A percentile compares a stretch with the other conserved stretches of the same genome.
These are phyloP conservation scores for Schizosaccharomyces osmophilus DNA, from an alignment of 805 yeast genomes.

Conservation along the genomic window DNA sequence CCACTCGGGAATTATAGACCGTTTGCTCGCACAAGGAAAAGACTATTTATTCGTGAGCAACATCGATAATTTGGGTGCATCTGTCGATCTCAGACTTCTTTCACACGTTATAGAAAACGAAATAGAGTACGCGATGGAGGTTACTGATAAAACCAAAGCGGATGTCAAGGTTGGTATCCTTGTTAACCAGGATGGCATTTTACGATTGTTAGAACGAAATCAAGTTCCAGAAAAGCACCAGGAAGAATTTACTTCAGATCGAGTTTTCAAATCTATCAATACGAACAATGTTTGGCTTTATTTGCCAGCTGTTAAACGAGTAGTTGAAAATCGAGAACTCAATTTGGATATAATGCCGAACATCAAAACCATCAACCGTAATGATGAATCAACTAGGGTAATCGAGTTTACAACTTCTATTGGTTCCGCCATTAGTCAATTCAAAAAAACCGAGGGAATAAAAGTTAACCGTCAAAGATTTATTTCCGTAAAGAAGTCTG, in stretches of 20 bases:
- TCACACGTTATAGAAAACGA: conserved; percentile 79
- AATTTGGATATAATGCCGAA: conserved; percentile 91
- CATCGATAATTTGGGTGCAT: conserved; percentile 96
- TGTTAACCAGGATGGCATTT: conserved; percentile 84
- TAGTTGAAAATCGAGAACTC: conserved; percentile 60
- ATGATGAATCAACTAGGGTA: conserved; percentile 6
- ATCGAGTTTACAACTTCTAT: conserved; percentile 6
- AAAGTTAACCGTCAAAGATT: not conserved
- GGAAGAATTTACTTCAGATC: conserved; percentile 91
- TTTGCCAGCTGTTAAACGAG: conserved; percentile 75
- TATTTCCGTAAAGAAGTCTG: not conserved
- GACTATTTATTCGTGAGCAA: conserved; percentile 87
- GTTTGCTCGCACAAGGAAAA: conserved; percentile 73
- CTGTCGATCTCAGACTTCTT: conserved; percentile 74
- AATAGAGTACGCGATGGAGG: conserved; percentile 91
- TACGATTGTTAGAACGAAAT: conserved; percentile 82
- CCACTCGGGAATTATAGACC: conserved; percentile 76
- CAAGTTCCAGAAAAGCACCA: conserved; percentile 97
- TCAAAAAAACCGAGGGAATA: not conserved
- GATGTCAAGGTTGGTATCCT: conserved; percentile 98
- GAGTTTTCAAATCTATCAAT: conserved; percentile 93
- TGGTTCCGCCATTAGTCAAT: not conserved
- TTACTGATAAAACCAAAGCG: conserved; percentile 95
- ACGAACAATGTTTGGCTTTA: conserved; percentile 96
- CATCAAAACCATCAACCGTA: conserved; percentile 36